Evolutionary conservation across 2,329 filamentous ascomycete species (phyloP).

Genomic region (Sordariomycetes sp.): DNA sequence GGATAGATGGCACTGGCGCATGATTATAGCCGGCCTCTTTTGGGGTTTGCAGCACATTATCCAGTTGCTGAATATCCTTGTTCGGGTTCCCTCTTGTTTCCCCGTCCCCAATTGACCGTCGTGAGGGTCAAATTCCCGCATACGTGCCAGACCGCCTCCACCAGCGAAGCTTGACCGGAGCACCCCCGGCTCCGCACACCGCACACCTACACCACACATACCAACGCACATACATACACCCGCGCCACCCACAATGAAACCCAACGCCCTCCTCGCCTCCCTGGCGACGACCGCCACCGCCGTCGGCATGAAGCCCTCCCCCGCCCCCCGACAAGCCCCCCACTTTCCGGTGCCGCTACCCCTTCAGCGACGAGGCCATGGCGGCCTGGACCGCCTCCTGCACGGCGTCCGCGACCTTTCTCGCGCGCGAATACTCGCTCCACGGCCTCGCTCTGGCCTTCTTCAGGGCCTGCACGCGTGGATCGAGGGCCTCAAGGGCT

Average conservation of each 20-base stretch:
- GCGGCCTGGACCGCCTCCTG: conserved; percentile 20
- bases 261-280: conserved; percentile 2
- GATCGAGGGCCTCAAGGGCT: conserved; percentile 22
- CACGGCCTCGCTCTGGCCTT: conserved; percentile 23
- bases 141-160: no score
- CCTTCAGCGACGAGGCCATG: conserved; percentile 18
- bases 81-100: neutral
- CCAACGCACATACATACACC: no score
- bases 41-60: neutral
- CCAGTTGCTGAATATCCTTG: no score
- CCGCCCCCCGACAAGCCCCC: conserved; percentile 19
- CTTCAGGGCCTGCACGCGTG: conserved; percentile 25
- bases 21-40: neutral
- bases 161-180: neutral
- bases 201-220: no score
- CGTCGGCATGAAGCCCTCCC: conserved; percentile 13
- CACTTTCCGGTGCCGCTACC: conserved; percentile 26
- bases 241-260: neutral
- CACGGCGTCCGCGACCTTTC: conserved; percentile 18
- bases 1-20: no score
- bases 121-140: no score
- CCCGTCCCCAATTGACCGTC: neutral
- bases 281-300: conserved; percentile 12
- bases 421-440: conserved; percentile 26
- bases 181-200: no score